Base-by-base conservation (phyloP, 768 basidiomycete genomes). In the Trametes punicea region DNA sequence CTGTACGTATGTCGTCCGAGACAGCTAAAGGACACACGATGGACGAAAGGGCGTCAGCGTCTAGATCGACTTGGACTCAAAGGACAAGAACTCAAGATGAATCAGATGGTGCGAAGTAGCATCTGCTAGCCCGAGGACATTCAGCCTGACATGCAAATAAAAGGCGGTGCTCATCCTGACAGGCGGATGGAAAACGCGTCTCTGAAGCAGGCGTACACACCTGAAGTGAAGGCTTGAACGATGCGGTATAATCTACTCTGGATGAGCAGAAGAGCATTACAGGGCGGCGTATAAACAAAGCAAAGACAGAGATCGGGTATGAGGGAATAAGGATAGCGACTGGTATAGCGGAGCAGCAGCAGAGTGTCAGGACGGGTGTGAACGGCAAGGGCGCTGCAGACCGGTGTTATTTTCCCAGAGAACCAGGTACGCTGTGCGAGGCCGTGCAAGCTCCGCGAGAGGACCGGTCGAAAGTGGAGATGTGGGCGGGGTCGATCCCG, bases 71-170 rank as follows among this genome's bases (percentile, higher is more conserved):
- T 25, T 13, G 20, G 5, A 9, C 16, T 50, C 20, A 33, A 10
- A n/a, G 23, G 29, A 13, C 27, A 33, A 18, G 23, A 33, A 57
- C 29, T 27, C 4, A 10, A 42, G 34, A 46, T 9, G 13, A n/a
- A 57, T 60, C 56, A 63, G 53, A 60, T 41, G 41, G n/a, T 56
- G 59, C 59, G 48, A 30, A 21, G 11, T 60, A 42, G 36, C 62
- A 56, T 67, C 59, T 29, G 42, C 16, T 42, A 46, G 55, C 44
- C 54, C 33, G 34, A 20, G 59, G 30, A 42, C 59, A 61, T 64
- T 77, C 76, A 72, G 74, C 69, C 76, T 74, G 75, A 77, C 73
- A 74, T 76, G 75, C 74, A 77, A 76, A 75, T 73, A 55, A 16
- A 5, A 16, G n/a, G n/a, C 62, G 62, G 47, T 50, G 44, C 26